A percentile compares a stretch with the other conserved stretches of the same genome.
Evolutionary conservation across 768 basidiomycete species (phyloP).

Genomic region (Agrocybe praecox): DNA sequence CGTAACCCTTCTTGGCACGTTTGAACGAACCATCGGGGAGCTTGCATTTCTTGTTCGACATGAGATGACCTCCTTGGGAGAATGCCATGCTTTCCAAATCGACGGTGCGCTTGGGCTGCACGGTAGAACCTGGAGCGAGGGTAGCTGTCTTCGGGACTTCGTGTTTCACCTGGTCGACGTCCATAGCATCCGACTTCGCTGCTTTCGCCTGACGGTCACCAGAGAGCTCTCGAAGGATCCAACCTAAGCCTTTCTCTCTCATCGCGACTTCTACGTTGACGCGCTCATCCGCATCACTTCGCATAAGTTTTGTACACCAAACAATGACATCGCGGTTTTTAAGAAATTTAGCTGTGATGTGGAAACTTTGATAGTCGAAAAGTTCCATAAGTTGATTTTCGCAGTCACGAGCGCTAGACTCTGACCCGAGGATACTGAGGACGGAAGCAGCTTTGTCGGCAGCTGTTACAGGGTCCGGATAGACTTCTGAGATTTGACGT

Average conservation of each 20-base stretch:
- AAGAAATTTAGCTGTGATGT: slow-evolving; percentile 86
- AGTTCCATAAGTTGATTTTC: slow-evolving; percentile 97
- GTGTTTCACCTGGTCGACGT: slow-evolving; percentile 62
- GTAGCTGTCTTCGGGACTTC: slow-evolving; percentile 83
- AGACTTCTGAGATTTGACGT: slow-evolving; percentile 86
- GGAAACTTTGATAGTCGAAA: slow-evolving; percentile 92
- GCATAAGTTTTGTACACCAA: slow-evolving; percentile 96
- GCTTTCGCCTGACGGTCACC: slow-evolving; percentile 75
- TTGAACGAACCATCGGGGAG: slow-evolving; percentile 98
- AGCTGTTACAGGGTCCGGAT: slow-evolving; percentile 92
- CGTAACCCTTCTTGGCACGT: slow-evolving; percentile 93
- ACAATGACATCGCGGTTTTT: slow-evolving; percentile 96
- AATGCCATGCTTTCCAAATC: slow-evolving; percentile 97
- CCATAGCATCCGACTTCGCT: slow-evolving; percentile 63
- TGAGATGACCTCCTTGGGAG: slow-evolving; percentile 92
- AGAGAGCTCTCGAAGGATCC: slow-evolving; percentile 88
- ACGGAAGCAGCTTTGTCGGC: slow-evolving; percentile 89
- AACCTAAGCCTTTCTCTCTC: slow-evolving; percentile 95
- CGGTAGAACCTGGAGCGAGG: slow-evolving; percentile 81
- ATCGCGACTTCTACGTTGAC: slow-evolving; percentile 97
- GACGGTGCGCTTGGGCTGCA: slow-evolving; percentile 82
- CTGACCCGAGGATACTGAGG: slow-evolving; percentile 83
- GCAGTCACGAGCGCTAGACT: slow-evolving; percentile 85
- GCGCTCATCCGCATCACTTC: slow-evolving; percentile 85
- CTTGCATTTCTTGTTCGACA: slow-evolving; percentile 99